phyloP scores from a whole-genome alignment of 176 grass and related monocot species.

The Dactylis glomerata region DNA sequence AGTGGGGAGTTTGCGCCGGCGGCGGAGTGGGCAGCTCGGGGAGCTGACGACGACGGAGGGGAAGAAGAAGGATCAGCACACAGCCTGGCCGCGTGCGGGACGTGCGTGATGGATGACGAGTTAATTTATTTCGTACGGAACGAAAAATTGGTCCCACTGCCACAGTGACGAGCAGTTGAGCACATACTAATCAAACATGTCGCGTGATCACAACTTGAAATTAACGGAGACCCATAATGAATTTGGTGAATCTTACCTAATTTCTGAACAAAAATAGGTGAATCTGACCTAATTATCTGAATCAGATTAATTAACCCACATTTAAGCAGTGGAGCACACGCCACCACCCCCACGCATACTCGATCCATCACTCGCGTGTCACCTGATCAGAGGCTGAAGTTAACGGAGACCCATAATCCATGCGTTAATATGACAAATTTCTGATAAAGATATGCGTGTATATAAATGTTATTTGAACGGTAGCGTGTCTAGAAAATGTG shows the following conservation, averaged over 20 bases:
- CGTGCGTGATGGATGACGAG: background rate
- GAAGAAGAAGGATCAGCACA: background rate
- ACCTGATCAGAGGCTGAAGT: background rate
- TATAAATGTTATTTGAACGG: background rate
- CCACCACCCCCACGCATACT: background rate
- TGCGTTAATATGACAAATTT: background rate
- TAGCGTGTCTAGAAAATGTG: background rate
- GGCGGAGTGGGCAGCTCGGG: background rate
- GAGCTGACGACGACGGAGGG: background rate
- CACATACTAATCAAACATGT: background rate
- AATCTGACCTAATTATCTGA: too few relatives aligned
- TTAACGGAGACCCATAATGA: background rate
- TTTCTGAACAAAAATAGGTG: background rate
- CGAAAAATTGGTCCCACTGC: background rate
- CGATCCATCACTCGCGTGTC: background rate
- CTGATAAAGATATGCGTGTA: background rate
- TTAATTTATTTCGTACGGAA: background rate
- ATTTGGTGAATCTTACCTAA: background rate
- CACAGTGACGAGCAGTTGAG: background rate
- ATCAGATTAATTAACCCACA: too few relatives aligned
- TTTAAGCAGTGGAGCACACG: background rate
- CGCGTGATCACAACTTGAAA: background rate
- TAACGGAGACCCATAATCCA: background rate
- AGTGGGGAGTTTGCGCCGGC: background rate
- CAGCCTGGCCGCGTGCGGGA: background rate